phyloP scores from a whole-genome alignment of 1,284 basidiomycete genomes.

The Melampsora americana region DNA sequence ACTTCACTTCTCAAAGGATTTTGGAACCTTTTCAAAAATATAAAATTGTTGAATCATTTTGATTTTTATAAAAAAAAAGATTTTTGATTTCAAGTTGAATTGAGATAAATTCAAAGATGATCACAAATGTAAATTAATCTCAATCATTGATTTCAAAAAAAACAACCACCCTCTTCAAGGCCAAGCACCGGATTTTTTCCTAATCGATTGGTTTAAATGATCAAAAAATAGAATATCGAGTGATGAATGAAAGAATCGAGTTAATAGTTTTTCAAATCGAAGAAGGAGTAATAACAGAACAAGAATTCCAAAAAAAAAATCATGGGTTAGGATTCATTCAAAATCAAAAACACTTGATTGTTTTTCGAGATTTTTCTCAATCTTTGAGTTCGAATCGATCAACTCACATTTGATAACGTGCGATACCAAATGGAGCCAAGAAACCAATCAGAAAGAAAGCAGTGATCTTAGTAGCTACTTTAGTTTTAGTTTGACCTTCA shows the following conservation, averaged over 20 bases:
- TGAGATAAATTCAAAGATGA: too few relatives aligned
- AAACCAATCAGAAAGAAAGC: conserved; percentile 43
- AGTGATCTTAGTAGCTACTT: conserved; percentile 23
- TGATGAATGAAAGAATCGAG: too few relatives aligned
- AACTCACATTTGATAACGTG: conserved; percentile 44
- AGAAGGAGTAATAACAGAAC: too few relatives aligned
- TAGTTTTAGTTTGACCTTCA: conserved; percentile 21
- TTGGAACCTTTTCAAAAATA: too few relatives aligned
- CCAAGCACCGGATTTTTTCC: conserved; percentile 43
- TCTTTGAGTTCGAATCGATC: not conserved
- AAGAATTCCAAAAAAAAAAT: not conserved
- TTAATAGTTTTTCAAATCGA: too few relatives aligned
- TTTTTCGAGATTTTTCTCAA: too few relatives aligned
- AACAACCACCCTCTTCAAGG: conserved; percentile 3
- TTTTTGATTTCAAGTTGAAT: too few relatives aligned
- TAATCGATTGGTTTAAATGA: not conserved
- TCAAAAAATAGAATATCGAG: not conserved
- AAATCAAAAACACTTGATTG: not conserved
- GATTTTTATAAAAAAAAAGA: too few relatives aligned
- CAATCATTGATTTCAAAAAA: not conserved
- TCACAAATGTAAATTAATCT: too few relatives aligned
- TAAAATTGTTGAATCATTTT: too few relatives aligned
- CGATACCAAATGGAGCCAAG: conserved; percentile 43
- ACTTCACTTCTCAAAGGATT: too few relatives aligned
- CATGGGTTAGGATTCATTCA: not conserved